Base-by-base conservation (phyloP, 345 rosid species). In the Salix suchowensis region DNA sequence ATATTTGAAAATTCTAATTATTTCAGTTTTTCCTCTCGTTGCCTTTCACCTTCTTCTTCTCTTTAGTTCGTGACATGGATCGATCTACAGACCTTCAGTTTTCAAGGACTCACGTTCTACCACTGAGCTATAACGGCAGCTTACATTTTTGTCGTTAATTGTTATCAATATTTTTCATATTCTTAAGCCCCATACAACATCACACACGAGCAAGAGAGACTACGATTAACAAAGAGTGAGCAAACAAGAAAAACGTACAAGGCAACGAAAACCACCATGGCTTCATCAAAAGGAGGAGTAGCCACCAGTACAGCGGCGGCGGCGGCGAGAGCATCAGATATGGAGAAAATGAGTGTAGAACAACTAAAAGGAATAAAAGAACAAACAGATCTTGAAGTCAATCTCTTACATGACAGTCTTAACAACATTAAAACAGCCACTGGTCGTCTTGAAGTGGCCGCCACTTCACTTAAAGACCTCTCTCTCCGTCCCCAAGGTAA, bases 391-490 rank as follows among this genome's bases (percentile, higher is more conserved):
- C 81, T 91, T 2, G 98, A 94, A 81, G 92, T 96, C n/a, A 96
- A 91, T 81, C 89, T 96, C 6, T 87, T 96, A 26, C 97, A 96
- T 55, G 99, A 93, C 78, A 96, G 98, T 76, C 97, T 96, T 73
- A 92, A 92, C 86, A 96, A 94, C 91, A 92, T 96, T 80, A 96
- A 95, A 54, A 89, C 97, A 42, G 97, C 99, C 86, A 91, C 97
- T 68, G 74, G 72, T 19, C 98, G 99, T 44, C 93, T 96, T 61
- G 93, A 92, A 69, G 67, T 78, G 77, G 97, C 97, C 65, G 85
- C 95, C 82, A 71, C 80, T 71, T 91, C 99, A 74, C 97, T 96
- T 70, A 85, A 87, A 74, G 97, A 96, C 74, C 94, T 96, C 77
- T 92, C 97, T 36, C 87, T 86, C 71, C 91, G 94, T 36, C 89